phyloP scores from a whole-genome alignment of 192 early-diverging fungal genomes.

The Entomortierella beljakovae region DNA sequence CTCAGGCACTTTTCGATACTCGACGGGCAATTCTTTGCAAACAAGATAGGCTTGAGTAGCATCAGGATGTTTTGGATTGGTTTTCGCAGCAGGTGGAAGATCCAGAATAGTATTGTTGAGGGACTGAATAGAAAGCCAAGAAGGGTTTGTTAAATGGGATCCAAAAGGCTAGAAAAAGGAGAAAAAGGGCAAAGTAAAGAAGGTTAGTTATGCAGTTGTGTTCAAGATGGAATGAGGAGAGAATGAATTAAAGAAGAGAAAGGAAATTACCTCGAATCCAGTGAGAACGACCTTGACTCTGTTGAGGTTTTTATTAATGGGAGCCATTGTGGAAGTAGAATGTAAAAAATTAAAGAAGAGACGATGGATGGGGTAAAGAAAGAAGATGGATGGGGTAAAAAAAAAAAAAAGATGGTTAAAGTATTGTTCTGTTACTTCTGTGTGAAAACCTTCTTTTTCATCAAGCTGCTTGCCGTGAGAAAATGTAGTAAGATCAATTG shows the following conservation, averaged over 20 bases:
- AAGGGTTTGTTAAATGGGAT: conserved; percentile 39
- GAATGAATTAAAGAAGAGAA: background rate
- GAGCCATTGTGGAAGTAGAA: conserved; percentile 26
- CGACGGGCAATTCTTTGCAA: conserved; percentile 65
- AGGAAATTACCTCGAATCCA: conserved; percentile 55
- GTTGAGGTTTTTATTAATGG: conserved; percentile 22
- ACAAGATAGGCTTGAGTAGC: conserved; percentile 29
- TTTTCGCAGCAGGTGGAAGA: conserved; percentile 9
- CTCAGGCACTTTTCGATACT: conserved; percentile 62
- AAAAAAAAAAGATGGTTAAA: background rate
- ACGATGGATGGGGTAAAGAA: background rate
- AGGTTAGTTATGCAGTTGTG: background rate
- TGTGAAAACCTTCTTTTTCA: no score
- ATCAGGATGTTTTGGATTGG: conserved; percentile 14
- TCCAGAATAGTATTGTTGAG: conserved; percentile 36
- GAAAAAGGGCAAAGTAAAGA: background rate
- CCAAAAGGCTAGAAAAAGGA: conserved; percentile 34
- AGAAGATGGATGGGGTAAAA: no score
- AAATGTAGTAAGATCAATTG: background rate
- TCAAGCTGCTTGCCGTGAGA: no score
- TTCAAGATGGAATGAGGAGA: background rate
- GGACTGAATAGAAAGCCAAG: conserved; percentile 39
- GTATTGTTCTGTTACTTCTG: no score
- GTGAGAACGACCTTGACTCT: conserved; percentile 51
- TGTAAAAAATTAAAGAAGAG: background rate